These are phyloP conservation scores for Thinopyrum elongatum DNA, from an alignment of 176 grass and related monocot species.

Conservation along the genomic window DNA sequence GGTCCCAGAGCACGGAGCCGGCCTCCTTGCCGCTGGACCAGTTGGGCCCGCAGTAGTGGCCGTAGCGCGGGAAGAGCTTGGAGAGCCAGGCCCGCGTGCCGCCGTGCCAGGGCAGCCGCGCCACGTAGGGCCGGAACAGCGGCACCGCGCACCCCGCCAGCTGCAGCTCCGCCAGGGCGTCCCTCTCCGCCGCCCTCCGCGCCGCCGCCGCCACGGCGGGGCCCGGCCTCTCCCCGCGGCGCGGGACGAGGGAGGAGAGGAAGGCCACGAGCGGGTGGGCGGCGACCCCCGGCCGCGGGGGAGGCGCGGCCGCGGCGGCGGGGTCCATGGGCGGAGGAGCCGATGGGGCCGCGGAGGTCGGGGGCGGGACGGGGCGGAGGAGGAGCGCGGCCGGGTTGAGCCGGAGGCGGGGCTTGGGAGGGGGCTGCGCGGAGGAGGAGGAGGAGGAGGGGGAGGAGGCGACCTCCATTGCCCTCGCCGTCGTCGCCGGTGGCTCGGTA, in stretches of 20 bases:
- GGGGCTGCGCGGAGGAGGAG: conserved; percentile 18
- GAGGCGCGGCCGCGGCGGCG: background rate
- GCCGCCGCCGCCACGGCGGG: background rate
- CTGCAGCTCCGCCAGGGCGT: conserved; percentile 27
- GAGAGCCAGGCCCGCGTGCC: conserved; percentile 71
- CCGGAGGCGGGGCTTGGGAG: conserved; percentile 35
- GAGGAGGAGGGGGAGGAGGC: conserved; percentile 27
- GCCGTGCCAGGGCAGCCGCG: conserved; percentile 88
- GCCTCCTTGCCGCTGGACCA: conserved; percentile 93
- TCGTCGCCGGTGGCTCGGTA: background rate
- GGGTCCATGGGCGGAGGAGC: background rate
- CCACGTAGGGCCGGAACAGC: conserved; percentile 89
- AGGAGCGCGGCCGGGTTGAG: conserved; percentile 52
- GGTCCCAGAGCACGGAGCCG: conserved; percentile 91
- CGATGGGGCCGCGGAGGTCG: background rate
- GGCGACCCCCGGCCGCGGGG: background rate
- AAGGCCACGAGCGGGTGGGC: conserved; percentile 35
- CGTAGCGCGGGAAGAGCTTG: conserved; percentile 83
- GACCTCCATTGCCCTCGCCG: conserved; percentile 48
- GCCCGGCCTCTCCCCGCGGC: background rate
- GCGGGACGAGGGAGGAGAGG: conserved; percentile 37
- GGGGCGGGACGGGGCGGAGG: conserved; percentile 28
- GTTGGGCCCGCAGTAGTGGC: conserved; percentile 97
- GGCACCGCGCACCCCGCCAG: conserved; percentile 73
- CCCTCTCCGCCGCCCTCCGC: conserved; percentile 1